These are phyloP conservation scores for Hyaloscypha finlandica DNA, from an alignment of 495 filamentous ascomycete species.

Conservation along the genomic window DNA sequence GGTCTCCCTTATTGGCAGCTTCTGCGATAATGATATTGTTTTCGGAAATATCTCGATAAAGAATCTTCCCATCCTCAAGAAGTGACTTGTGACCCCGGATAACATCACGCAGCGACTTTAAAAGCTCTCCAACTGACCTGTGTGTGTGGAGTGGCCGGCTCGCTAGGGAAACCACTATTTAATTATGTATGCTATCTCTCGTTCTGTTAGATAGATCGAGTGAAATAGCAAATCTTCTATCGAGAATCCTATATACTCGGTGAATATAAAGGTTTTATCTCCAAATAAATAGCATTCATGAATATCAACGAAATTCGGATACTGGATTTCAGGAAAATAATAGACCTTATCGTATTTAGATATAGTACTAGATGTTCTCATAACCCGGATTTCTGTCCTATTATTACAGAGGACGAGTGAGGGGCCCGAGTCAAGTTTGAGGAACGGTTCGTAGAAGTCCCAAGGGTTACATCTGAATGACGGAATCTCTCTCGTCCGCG, in stretches of 20 bases:
- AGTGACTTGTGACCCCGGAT: no score
- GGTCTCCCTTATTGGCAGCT: no score
- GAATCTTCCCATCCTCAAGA: no score
- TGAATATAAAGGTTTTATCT: conserved; percentile 15
- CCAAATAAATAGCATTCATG: conserved; percentile 3
- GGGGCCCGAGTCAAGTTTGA: conserved; percentile 4
- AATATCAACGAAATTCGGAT: conserved; percentile 17
- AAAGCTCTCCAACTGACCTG: no score
- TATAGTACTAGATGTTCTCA: conserved; percentile 3
- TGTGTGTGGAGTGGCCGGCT: no score
- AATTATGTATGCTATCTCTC: conserved; percentile 23
- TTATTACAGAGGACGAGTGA: conserved; percentile 18
- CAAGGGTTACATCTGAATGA: conserved; percentile 17
- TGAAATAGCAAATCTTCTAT: conserved; percentile 18
- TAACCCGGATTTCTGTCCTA: conserved; percentile 9
- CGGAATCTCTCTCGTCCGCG: conserved; percentile 15
- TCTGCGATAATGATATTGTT: no score
- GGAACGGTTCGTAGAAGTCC: conserved; percentile 24
- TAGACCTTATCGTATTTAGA: neutral
- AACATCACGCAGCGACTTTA: no score
- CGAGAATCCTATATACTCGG: conserved; percentile 21
- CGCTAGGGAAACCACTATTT: no score
- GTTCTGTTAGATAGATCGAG: conserved; percentile 15
- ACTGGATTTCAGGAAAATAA: conserved; percentile 20
- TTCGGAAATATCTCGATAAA: no score